Conservation (phyloP, 306 rosid genomes). For the Sicyos baderoa region DNA sequence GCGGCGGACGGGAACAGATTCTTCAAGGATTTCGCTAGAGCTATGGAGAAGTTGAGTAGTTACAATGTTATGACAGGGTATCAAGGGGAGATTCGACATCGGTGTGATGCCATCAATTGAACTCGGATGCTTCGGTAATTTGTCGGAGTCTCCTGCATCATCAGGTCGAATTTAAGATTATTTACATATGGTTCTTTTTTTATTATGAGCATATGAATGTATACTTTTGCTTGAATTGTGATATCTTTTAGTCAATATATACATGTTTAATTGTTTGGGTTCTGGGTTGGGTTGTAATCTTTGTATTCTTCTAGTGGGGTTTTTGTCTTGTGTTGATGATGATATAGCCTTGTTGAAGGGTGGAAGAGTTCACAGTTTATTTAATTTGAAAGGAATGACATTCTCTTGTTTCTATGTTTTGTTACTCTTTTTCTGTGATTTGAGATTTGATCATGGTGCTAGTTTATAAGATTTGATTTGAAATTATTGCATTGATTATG, state of each 20-base stretch:
- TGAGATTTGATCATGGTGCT: slow-evolving; percentile 3
- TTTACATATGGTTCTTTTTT: slow-evolving; percentile 5
- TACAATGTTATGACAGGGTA: slow-evolving; percentile 50
- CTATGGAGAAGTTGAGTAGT: slow-evolving; percentile 72
- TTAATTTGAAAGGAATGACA: neutral
- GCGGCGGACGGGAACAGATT: slow-evolving; percentile 45
- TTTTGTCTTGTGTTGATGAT: slow-evolving; percentile 9
- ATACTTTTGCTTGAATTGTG: slow-evolving; percentile 15
- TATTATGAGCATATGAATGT: slow-evolving; percentile 7
- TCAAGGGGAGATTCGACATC: slow-evolving; percentile 69
- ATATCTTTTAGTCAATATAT: slow-evolving; percentile 11
- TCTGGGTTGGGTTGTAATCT: slow-evolving; percentile 14
- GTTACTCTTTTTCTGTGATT: slow-evolving; percentile 3
- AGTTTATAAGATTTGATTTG: neutral
- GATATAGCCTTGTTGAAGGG: slow-evolving; percentile 9
- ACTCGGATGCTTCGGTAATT: neutral
- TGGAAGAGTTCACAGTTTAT: neutral
- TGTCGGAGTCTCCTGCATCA: neutral
- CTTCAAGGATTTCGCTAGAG: slow-evolving; percentile 47
- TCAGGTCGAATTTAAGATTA: slow-evolving; percentile 9
- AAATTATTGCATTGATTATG: neutral
- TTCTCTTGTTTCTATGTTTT: neutral
- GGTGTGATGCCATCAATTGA: slow-evolving; percentile 73
- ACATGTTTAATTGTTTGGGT: slow-evolving; percentile 15
- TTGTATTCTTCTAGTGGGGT: slow-evolving; percentile 10